Percentiles rank a stretch among this genome's conserved stretches.
These are phyloP conservation scores for Citrullus mucosospermus DNA, from an alignment of 306 rosid species.

Conservation along the genomic window DNA sequence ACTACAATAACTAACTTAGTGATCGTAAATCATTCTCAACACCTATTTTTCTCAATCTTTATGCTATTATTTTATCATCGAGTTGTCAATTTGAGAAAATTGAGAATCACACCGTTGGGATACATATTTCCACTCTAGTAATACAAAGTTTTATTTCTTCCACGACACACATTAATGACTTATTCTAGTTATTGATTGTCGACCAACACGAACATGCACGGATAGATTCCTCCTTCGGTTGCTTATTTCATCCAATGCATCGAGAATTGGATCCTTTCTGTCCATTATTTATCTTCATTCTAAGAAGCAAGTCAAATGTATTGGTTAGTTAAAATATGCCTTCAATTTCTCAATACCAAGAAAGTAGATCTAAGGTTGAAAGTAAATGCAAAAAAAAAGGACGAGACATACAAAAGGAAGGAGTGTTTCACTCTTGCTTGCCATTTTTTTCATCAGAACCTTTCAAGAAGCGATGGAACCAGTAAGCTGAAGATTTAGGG, in stretches of 20 bases:
- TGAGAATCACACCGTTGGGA: no score
- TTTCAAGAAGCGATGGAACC: constrained; percentile 75
- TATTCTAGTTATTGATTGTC: background rate
- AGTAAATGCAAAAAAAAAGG: background rate
- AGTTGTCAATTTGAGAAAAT: no score
- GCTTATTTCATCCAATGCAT: background rate
- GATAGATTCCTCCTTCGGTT: background rate
- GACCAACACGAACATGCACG: background rate
- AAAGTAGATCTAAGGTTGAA: background rate
- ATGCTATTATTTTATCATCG: no score
- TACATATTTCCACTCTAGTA: background rate
- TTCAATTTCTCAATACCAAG: background rate
- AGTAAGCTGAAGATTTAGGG: constrained; percentile 87
- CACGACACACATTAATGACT: background rate
- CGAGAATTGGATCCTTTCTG: background rate
- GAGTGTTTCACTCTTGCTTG: constrained; percentile 32
- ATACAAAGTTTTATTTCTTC: background rate
- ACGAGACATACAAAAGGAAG: background rate
- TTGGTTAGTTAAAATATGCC: background rate
- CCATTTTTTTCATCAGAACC: constrained; percentile 32
- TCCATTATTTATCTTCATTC: background rate
- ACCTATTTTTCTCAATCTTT: no score
- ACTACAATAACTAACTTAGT: no score
- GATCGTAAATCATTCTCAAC: no score
- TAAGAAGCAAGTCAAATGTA: background rate